phyloP scores from a whole-genome alignment of 371 early-diverging fungal species.

The Rhizopus stolonifer region DNA sequence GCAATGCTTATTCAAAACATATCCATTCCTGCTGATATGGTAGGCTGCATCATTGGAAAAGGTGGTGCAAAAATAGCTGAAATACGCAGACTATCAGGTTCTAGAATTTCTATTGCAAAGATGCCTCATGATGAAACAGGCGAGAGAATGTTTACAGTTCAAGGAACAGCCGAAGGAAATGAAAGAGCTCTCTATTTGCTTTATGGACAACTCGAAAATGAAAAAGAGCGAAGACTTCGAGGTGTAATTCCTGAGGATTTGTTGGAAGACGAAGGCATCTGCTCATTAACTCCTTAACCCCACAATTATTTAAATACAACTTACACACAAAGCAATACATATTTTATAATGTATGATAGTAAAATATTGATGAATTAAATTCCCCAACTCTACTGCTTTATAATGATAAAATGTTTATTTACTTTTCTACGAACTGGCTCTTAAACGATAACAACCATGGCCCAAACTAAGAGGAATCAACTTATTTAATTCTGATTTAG shows the following conservation, averaged over 20 bases:
- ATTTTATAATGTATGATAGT: too few species aligned
- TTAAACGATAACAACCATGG: constrained; percentile 32
- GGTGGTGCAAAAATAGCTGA: constrained; percentile 88
- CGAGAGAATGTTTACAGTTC: constrained; percentile 89
- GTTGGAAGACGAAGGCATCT: constrained; percentile 29
- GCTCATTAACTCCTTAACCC: background rate
- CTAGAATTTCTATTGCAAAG: constrained; percentile 84
- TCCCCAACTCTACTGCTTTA: background rate
- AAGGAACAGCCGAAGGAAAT: constrained; percentile 82
- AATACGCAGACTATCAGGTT: constrained; percentile 83
- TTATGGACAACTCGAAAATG: constrained; percentile 83
- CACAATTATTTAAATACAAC: too few species aligned
- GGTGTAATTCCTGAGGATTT: constrained; percentile 36
- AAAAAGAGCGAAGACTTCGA: constrained; percentile 76
- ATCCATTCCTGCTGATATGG: constrained; percentile 88
- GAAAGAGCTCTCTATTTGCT: constrained; percentile 87
- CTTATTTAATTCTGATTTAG: constrained; percentile 60
- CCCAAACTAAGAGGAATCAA: constrained; percentile 68
- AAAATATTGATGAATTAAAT: background rate
- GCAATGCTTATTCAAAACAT: constrained; percentile 77
- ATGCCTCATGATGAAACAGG: constrained; percentile 71
- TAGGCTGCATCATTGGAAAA: constrained; percentile 94
- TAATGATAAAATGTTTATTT: background rate
- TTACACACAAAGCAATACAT: too few species aligned
- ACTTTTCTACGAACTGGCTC: constrained; percentile 4